Conservation (phyloP, 345 rosid species). For the Eutrema heterophyllum region DNA sequence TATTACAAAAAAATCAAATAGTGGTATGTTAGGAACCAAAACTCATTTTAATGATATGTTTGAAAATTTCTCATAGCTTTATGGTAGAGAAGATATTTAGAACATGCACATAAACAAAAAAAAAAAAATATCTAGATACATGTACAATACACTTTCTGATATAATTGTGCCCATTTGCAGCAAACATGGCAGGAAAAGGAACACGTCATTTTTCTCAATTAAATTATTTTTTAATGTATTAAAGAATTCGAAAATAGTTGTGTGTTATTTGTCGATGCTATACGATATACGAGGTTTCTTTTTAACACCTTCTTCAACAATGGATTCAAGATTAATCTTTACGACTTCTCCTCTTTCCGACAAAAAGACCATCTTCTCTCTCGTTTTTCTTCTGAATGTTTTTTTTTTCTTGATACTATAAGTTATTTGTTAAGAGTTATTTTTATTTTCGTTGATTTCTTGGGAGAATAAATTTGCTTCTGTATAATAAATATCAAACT, state of each 20-base stretch:
- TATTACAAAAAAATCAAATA: no score
- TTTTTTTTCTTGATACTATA: background rate
- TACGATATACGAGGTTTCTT: constrained; percentile 25
- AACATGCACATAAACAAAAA: background rate
- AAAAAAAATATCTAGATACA: constrained; percentile 10
- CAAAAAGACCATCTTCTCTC: background rate
- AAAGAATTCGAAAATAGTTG: background rate
- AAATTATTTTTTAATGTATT: background rate
- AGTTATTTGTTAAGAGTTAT: no score
- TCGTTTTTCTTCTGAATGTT: background rate
- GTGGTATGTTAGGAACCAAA: no score
- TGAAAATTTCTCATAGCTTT: no score
- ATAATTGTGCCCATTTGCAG: constrained; percentile 16
- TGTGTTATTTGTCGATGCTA: background rate
- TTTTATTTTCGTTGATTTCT: background rate
- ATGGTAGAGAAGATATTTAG: constrained; percentile 5
- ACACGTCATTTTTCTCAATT: constrained; percentile 15
- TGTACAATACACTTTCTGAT: background rate
- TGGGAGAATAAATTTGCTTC: background rate
- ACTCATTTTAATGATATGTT: no score
- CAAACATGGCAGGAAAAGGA: constrained; percentile 12
- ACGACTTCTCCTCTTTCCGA: no score
- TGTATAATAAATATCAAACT: background rate
- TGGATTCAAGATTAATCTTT: background rate
- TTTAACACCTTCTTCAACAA: constrained; percentile 13